Evolutionary conservation across 2,329 filamentous ascomycete species (phyloP).

Genomic region (Elsinoe batatas): DNA sequence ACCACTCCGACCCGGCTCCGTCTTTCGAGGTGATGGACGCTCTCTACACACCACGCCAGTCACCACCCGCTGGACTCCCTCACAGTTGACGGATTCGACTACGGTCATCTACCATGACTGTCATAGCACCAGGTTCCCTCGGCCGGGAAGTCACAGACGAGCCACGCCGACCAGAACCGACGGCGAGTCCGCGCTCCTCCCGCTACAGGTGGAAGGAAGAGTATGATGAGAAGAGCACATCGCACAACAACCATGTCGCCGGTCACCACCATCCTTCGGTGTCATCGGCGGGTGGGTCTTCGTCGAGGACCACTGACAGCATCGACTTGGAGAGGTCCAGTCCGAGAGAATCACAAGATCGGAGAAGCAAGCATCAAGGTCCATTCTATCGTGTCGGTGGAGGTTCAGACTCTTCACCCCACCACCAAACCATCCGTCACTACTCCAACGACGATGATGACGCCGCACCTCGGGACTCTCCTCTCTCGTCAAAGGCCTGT

Average conservation of each 20-base stretch:
- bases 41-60: neutral
- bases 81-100: neutral
- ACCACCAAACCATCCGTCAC: slow-evolving; percentile 15
- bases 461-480: slow-evolving; percentile 28
- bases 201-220: slow-evolving; percentile 6
- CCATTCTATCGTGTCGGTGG: slow-evolving; percentile 17
- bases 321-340: slow-evolving; percentile 23
- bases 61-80: neutral
- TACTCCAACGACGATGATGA: slow-evolving; percentile 25
- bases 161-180: slow-evolving; percentile 2
- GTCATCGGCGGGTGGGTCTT: slow-evolving; percentile 21
- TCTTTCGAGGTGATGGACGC: slow-evolving; percentile 16
- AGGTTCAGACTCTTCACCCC: slow-evolving; percentile 20
- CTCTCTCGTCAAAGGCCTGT: slow-evolving; percentile 36
- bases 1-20: slow-evolving; percentile 17
- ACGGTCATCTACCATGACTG: neutral
- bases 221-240: slow-evolving; percentile 11
- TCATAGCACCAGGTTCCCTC: neutral
- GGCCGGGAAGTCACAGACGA: neutral
- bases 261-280: slow-evolving; percentile 18
- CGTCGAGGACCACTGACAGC: slow-evolving; percentile 21
- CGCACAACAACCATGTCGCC: neutral
- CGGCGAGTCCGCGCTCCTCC: slow-evolving; percentile 4
- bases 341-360: neutral
- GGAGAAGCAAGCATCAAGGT: slow-evolving; percentile 13